phyloP scores from a whole-genome alignment of 148 eudicot species.

The Fagopyrum tataricum region DNA sequence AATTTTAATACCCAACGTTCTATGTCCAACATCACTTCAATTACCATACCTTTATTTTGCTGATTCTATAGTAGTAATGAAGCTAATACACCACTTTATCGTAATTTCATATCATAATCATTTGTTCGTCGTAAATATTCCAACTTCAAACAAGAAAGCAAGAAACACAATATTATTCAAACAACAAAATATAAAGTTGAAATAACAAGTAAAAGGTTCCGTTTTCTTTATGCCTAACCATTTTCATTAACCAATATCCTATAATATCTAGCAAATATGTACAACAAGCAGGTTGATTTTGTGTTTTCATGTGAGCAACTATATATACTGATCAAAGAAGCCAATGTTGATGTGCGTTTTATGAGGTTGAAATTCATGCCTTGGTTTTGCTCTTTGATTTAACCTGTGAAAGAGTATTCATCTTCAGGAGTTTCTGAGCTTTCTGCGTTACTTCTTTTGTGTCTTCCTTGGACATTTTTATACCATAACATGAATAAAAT shows the following conservation, averaged over 20 bases:
- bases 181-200: background rate
- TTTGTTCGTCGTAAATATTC: background rate
- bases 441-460: constrained; percentile 4
- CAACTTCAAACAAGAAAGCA: background rate
- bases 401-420: background rate
- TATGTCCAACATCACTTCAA: too few species aligned
- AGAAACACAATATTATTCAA: constrained; percentile 10
- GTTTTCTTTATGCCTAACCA: background rate
- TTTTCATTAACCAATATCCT: constrained; percentile 7
- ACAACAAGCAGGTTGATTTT: constrained; percentile 6
- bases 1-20: too few species aligned
- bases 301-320: background rate
- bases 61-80: too few species aligned
- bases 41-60: too few species aligned
- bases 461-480: constrained; percentile 5
- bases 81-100: background rate
- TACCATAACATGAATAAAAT: background rate
- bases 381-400: constrained; percentile 7
- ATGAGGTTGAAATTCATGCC: background rate
- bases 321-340: constrained; percentile 8
- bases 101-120: background rate
- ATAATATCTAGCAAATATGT: constrained; percentile 6
- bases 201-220: background rate
- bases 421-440: constrained; percentile 4
- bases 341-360: background rate